Base-by-base conservation (phyloP, 306 rosid species). In the Lathyrus aphaca region DNA sequence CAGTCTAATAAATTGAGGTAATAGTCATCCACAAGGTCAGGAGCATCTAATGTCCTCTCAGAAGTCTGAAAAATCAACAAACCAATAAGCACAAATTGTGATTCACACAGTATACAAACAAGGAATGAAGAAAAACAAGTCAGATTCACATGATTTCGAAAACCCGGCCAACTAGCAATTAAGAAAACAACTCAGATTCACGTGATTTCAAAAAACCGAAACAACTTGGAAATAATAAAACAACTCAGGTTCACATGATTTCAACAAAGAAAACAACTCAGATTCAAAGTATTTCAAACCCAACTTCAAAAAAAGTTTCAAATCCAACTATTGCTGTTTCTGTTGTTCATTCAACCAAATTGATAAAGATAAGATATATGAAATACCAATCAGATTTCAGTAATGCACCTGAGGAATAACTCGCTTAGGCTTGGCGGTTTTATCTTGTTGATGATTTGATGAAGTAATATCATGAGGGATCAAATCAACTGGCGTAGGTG, bases 41-140 rank as follows among this genome's bases (percentile, higher is more conserved):
- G 97, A 74, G 97, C 97, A 82, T 89, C 97, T 82, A 91, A 59
- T 8, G 96, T 91, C 70, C 87, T 85, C 82, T 91, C 96, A 6
- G 96, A 91, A 51, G 81, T 83, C 97, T 89, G 82, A 65, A 40
- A 4, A 15, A 15, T 17, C 39, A 42, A 18, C 61, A 54, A 15
- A 39, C 12, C 39, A 42, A 11, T 58, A 6, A 78, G 69, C 57
- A 72, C 11, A 77, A 23, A 30, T 21, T 1, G 0, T 29, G 63
- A 11, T 56, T 25, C 21, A 13, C 19, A 6, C 44, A n/a, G n/a
- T 23, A 32, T n/a, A 56, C 18, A 55, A 25, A 19, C 39, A 6
- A 25, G 29, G 8, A 54, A 23, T 12, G n/a, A n/a, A n/a, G 23
- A 1, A 54, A 54, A 58, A 8, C 25, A 59, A 59, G 7, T 58